Conservation (phyloP, 192 early-diverging fungal genomes). For the Phycomyces blakesleeanus region DNA sequence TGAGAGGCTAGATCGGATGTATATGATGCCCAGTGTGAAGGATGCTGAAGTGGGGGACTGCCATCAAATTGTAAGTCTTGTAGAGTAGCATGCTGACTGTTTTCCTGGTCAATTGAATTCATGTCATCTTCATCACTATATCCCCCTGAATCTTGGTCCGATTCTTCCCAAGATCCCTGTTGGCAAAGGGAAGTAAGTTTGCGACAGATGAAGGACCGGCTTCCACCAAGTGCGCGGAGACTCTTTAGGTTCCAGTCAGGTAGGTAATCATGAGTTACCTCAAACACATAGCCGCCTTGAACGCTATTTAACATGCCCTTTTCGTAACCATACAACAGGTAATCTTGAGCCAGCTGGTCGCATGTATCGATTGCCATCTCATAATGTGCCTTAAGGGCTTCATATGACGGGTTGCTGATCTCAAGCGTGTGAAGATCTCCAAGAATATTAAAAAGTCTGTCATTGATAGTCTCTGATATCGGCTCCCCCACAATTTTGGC, state of each 20-base stretch:
- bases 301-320: neutral
- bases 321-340: neutral
- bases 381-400: neutral
- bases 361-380: neutral
- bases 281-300: neutral
- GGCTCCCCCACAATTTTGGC: neutral
- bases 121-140: neutral
- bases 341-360: neutral
- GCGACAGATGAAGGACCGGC: neutral
- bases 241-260: conserved; percentile 1
- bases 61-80: neutral
- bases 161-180: neutral
- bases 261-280: neutral
- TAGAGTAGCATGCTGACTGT: neutral
- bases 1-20: no score
- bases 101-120: neutral
- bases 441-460: neutral
- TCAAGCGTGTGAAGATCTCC: neutral
- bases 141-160: neutral
- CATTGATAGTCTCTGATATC: neutral
- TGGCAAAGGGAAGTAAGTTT: neutral
- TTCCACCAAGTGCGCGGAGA: neutral
- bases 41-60: neutral
- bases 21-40: neutral
- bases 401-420: neutral